Percentiles rank a stretch among this genome's conserved stretches.
Evolutionary conservation across 2,329 filamentous ascomycete genomes (phyloP).

Genomic region (Arthrobotrys megalospora): DNA sequence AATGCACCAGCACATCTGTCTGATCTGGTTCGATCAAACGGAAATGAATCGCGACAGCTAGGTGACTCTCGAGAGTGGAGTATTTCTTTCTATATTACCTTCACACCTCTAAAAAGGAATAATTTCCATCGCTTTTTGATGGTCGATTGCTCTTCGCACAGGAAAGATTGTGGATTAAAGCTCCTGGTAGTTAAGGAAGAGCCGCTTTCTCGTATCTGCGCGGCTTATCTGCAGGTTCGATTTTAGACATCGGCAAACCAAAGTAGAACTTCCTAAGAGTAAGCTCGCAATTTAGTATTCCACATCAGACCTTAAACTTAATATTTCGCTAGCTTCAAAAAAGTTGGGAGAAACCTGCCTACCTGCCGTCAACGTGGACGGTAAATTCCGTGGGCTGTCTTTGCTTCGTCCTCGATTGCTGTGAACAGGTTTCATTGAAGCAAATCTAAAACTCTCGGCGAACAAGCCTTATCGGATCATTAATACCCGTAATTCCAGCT

Average conservation of each 20-base stretch:
- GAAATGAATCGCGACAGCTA: conserved; percentile 31
- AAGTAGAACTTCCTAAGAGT: conserved; percentile 7
- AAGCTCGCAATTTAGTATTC: conserved; percentile 22
- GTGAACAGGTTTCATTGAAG: conserved; percentile 40
- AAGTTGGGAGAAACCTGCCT: background rate
- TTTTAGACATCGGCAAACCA: conserved; percentile 12
- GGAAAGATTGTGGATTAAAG: conserved; percentile 1
- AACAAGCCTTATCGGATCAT: conserved; percentile 51
- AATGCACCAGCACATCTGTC: conserved; percentile 20
- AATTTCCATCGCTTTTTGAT: background rate
- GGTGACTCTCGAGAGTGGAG: conserved; percentile 27
- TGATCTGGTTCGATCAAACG: conserved; percentile 27
- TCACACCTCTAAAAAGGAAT: conserved; percentile 1
- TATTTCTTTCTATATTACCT: background rate
- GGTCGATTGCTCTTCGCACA: background rate
- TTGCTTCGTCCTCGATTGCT: background rate
- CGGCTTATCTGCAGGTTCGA: conserved; percentile 23
- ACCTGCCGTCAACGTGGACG: conserved; percentile 13
- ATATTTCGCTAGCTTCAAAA: conserved; percentile 14
- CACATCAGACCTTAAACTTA: conserved; percentile 11
- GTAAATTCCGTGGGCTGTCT: conserved; percentile 26
- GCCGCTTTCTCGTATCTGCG: conserved; percentile 31
- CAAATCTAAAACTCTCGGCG: conserved; percentile 39
- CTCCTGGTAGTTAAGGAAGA: conserved; percentile 11
- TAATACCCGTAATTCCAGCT: conserved; percentile 34